A percentile compares a stretch with the other conserved stretches of the same genome.
Evolutionary conservation across 2,329 filamentous ascomycete species (phyloP).

Genomic region (Penicillium sp.): DNA sequence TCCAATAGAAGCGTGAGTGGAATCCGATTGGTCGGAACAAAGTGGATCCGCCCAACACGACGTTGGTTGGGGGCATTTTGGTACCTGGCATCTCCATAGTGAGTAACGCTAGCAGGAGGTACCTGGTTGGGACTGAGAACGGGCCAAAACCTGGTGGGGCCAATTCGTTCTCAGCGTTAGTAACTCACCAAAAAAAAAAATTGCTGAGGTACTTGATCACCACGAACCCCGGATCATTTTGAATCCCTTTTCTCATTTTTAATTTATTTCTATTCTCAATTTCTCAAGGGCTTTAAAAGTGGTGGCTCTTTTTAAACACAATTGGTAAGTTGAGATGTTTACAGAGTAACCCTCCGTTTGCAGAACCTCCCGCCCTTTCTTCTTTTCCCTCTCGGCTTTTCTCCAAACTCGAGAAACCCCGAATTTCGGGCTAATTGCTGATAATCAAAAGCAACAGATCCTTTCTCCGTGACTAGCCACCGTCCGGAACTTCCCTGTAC

Average conservation of each 20-base stretch:
- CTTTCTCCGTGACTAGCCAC: conserved; percentile 12
- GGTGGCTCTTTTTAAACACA: background rate
- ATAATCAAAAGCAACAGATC: background rate
- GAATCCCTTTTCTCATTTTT: background rate
- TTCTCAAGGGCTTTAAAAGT: background rate
- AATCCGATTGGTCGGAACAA: background rate
- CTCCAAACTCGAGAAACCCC: conserved; percentile 4
- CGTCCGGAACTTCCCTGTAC: conserved; percentile 15
- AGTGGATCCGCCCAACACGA: background rate
- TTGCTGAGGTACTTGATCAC: background rate
- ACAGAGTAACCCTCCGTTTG: background rate
- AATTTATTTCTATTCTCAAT: background rate
- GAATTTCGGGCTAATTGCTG: background rate
- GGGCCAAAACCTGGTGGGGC: background rate
- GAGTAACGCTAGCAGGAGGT: background rate
- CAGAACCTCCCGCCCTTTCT: background rate
- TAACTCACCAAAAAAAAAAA: background rate
- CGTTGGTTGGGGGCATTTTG: background rate
- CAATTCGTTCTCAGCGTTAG: background rate
- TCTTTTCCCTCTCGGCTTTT: conserved; percentile 1
- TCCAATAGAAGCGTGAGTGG: background rate
- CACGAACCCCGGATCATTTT: background rate
- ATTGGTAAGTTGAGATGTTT: background rate
- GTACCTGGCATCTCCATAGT: background rate
- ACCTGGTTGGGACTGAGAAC: background rate